Conservation (phyloP, 2,329 filamentous ascomycete species). For the Monilinia polystroma region DNA sequence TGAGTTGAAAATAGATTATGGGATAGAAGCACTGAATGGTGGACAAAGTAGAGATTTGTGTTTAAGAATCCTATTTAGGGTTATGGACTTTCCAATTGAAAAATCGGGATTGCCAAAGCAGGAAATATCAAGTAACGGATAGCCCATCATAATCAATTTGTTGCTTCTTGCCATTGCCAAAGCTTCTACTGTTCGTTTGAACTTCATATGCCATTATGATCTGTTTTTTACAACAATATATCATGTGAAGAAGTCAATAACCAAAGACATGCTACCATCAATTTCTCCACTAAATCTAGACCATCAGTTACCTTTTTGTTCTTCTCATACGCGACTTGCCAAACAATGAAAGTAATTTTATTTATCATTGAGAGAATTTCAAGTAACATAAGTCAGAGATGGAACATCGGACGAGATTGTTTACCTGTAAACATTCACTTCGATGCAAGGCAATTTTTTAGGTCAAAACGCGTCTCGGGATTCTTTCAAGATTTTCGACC, state of each 20-base stretch:
- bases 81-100: too few species aligned
- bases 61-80: neutral
- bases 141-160: neutral
- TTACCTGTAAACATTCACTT: neutral
- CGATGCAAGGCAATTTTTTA: neutral
- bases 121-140: neutral
- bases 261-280: neutral
- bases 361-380: neutral
- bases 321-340: neutral
- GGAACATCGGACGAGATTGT: neutral
- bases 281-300: neutral
- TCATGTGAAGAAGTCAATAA: neutral
- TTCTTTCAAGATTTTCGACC: neutral
- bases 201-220: neutral
- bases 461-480: neutral
- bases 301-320: neutral
- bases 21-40: neutral
- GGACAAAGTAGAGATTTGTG: neutral
- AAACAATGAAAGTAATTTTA: neutral
- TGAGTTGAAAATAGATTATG: neutral
- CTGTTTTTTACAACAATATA: neutral
- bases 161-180: neutral
- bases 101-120: neutral
- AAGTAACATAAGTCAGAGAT: neutral
- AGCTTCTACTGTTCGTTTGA: neutral